Conservation (phyloP, 2,329 filamentous ascomycete genomes). For the Rhynchosporium secalis region DNA sequence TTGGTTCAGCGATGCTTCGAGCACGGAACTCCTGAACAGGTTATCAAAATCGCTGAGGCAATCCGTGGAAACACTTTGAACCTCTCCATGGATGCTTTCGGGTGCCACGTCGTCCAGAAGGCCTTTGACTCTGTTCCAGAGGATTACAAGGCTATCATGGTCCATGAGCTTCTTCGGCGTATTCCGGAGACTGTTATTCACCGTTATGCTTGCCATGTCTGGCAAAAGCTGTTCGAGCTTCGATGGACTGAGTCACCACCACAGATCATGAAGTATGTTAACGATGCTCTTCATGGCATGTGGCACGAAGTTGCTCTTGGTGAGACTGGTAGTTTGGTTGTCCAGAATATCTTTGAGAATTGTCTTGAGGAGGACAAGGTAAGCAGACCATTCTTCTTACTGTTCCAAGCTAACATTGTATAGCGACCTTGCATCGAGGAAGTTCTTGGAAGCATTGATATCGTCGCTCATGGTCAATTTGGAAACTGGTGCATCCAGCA, state of each 20-base stretch:
- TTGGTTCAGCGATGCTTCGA: slow-evolving; percentile 98
- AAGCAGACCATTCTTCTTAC: slow-evolving; percentile 33
- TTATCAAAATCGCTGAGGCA: slow-evolving; percentile 89
- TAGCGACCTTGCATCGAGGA: slow-evolving; percentile 97
- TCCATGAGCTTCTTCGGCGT: slow-evolving; percentile 90
- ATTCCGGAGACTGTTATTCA: slow-evolving; percentile 99
- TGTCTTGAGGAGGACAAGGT: slow-evolving; percentile 98
- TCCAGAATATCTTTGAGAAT: slow-evolving; percentile 99
- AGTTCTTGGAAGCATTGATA: slow-evolving; percentile 90
- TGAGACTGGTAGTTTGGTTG: slow-evolving; percentile 95
- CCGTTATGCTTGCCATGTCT: slow-evolving; percentile 97
- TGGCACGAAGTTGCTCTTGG: slow-evolving; percentile 98
- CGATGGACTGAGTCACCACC: slow-evolving; percentile 93
- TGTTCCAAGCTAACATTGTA: slow-evolving; percentile 29
- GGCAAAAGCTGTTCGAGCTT: slow-evolving; percentile 98
- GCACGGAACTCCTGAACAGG: slow-evolving; percentile 91
- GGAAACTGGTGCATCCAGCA: slow-evolving; percentile 99
- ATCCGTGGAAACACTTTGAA: slow-evolving; percentile 93
- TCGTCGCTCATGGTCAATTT: slow-evolving; percentile 95
- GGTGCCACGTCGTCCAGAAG: slow-evolving; percentile 97
- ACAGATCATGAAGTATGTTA: slow-evolving; percentile 98
- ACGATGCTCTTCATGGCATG: slow-evolving; percentile 91
- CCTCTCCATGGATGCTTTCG: slow-evolving; percentile 97
- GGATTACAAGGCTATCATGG: slow-evolving; percentile 97
- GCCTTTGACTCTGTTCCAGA: slow-evolving; percentile 97